Evolutionary conservation across 495 filamentous ascomycete genomes (phyloP).

Genomic region (Neurospora sp.): DNA sequence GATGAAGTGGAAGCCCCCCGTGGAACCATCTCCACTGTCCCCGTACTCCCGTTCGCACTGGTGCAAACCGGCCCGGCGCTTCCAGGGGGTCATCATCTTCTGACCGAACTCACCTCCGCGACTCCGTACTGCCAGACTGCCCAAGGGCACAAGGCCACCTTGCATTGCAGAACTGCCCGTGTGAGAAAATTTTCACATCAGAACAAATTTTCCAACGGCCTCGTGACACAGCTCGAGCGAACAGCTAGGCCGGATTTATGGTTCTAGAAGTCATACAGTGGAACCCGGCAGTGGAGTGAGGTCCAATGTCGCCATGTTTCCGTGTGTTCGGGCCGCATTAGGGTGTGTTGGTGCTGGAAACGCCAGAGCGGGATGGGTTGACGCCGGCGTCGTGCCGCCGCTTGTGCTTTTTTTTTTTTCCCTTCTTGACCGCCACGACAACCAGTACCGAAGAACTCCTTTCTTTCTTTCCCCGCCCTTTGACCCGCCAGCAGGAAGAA

Average conservation of each 20-base stretch:
- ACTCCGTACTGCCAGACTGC: neutral
- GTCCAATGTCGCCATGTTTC: neutral
- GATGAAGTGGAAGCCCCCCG: neutral
- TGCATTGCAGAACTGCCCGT: neutral
- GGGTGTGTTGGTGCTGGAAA: neutral
- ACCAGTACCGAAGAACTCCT: neutral
- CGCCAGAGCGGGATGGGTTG: neutral
- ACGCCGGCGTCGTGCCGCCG: neutral
- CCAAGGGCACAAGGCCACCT: neutral
- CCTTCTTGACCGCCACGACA: neutral
- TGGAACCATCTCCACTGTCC: neutral
- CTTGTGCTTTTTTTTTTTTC: neutral
- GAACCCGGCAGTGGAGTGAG: neutral
- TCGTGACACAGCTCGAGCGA: neutral
- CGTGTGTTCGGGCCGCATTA: neutral
- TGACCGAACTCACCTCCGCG: neutral
- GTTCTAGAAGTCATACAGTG: neutral
- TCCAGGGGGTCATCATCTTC: neutral
- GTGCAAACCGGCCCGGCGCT: neutral
- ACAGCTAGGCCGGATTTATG: neutral
- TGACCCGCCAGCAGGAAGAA: neutral
- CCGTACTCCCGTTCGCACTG: neutral
- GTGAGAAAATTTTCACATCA: neutral
- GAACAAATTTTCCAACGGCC: neutral
- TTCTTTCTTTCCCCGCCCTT: neutral